These are phyloP conservation scores for Leucocoprinus birnbaumii DNA, from an alignment of 768 basidiomycete genomes.

Conservation along the genomic window DNA sequence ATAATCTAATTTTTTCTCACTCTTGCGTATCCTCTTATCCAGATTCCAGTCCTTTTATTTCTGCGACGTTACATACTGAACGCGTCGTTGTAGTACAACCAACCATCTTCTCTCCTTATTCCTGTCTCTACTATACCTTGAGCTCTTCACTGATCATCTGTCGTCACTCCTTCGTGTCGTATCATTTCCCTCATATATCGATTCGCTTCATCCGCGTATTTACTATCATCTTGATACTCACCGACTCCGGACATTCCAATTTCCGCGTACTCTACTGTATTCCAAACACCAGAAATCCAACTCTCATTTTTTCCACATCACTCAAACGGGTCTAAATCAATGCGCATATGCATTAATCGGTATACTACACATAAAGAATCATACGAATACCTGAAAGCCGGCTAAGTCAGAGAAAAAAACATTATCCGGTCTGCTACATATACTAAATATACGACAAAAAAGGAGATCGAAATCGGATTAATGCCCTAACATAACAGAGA, in stretches of 20 bases:
- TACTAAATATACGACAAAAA: not conserved
- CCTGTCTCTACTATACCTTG: not conserved
- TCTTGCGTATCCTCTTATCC: not conserved
- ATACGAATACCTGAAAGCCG: not conserved
- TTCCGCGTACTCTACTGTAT: no score
- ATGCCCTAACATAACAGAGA: no score
- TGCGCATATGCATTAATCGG: not conserved
- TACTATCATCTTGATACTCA: no score
- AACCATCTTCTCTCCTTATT: not conserved
- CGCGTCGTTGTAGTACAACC: no score
- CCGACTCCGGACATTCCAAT: no score
- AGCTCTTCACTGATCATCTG: no score
- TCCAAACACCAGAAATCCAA: no score
- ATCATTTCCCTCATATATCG: no score
- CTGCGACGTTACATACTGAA: not conserved
- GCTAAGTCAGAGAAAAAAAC: not conserved
- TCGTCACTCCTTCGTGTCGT: no score
- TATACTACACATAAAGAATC: slow-evolving; percentile 6
- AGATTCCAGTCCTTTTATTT: not conserved
- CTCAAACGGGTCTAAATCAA: not conserved
- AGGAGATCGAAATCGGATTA: not conserved
- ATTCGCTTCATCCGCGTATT: no score
- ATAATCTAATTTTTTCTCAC: not conserved
- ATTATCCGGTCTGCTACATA: slow-evolving; percentile 2
- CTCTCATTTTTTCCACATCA: no score